Evolutionary conservation across 1,284 basidiomycete genomes (phyloP).

Genomic region (Irpex rosettiformis): DNA sequence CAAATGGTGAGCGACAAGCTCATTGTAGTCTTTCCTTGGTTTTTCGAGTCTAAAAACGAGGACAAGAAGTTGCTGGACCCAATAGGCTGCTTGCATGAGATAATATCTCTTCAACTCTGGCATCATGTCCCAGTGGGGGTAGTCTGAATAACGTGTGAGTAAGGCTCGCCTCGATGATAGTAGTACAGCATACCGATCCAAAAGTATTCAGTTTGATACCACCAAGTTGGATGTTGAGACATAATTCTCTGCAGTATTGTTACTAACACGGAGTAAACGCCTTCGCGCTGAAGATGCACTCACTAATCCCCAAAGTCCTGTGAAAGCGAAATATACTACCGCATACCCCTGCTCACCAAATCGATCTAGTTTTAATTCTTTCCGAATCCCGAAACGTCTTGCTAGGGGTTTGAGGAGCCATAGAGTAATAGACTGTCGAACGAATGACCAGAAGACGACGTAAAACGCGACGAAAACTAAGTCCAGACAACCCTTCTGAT

Average conservation of each 20-base stretch:
- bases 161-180: background rate
- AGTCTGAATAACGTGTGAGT: slow-evolving; percentile 42
- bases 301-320: slow-evolving; percentile 76
- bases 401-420: slow-evolving; percentile 76
- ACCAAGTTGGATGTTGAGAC: slow-evolving; percentile 83
- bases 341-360: slow-evolving; percentile 94
- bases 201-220: slow-evolving; percentile 82
- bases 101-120: slow-evolving; percentile 90
- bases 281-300: slow-evolving; percentile 31
- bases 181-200: slow-evolving; percentile 61
- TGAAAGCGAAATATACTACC: slow-evolving; percentile 72
- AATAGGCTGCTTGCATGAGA: slow-evolving; percentile 86
- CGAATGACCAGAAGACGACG: slow-evolving; percentile 88
- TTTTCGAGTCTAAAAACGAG: slow-evolving; percentile 89
- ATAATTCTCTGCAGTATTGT: slow-evolving; percentile 82
- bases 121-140: slow-evolving; percentile 89
- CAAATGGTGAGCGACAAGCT: slow-evolving; percentile 85
- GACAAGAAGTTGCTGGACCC: slow-evolving; percentile 92
- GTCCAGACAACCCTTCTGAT: slow-evolving; percentile 81
- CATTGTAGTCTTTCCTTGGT: slow-evolving; percentile 88
- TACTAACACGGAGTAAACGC: too few relatives aligned
- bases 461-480: slow-evolving; percentile 84
- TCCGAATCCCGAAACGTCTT: slow-evolving; percentile 64
- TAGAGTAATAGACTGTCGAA: slow-evolving; percentile 78
- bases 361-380: slow-evolving; percentile 67